Evolutionary conservation across 257 asterid genomes (phyloP), one percentile per base, ranked within the genome.

Genomic region (Phtheirospermum japonicum): DNA sequence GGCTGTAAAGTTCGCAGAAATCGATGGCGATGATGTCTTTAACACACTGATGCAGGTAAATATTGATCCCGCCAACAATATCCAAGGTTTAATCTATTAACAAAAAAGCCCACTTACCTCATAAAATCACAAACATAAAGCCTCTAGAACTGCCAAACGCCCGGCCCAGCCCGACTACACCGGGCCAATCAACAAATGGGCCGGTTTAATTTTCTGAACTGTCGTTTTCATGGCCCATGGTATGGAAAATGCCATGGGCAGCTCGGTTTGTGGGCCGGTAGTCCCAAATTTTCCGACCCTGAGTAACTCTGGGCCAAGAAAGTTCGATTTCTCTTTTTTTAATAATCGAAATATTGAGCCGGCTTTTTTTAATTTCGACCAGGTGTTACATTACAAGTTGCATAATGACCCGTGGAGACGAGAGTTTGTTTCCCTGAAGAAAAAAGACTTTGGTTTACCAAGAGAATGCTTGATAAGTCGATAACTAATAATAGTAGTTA

Each of bases 341-440:
- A 37, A 13, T 16, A 52, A 8, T 17, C 30, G 26, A 45, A 48
- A 16, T 36, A 54, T 42, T 45, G 68, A 74, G 63, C 46, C 52
- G 59, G 19, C 46, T n/a, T 50, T 26, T 42, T 46, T 55, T 11
- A 53, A 8, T 2, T 59, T 33, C 60, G 52, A 23, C 53, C 80
- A 93, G 99, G 80, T 89, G 34, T 76, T 93, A 70, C 99, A 89
- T 75, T 93, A 80, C 82, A 89, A 89, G 84, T 61, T 89, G 74
- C 87, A 93, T 45, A 93, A 89, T 37, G 97, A 87, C 14, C 91
- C 88, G 39, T 93, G 97, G 97, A 80, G 99, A 68, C 74, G 65
- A 70, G 54, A 71, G 57, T 69, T 75, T 42, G 57, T 59, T 39
- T 64, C 37, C 58, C 59, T 10, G 31, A 64, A 61, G 70, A 86